Percentiles rank a stretch among this genome's conserved stretches.
phyloP scores from a whole-genome alignment of 163 green algal genomes.

The Coccomyxa subellipsoidea region DNA sequence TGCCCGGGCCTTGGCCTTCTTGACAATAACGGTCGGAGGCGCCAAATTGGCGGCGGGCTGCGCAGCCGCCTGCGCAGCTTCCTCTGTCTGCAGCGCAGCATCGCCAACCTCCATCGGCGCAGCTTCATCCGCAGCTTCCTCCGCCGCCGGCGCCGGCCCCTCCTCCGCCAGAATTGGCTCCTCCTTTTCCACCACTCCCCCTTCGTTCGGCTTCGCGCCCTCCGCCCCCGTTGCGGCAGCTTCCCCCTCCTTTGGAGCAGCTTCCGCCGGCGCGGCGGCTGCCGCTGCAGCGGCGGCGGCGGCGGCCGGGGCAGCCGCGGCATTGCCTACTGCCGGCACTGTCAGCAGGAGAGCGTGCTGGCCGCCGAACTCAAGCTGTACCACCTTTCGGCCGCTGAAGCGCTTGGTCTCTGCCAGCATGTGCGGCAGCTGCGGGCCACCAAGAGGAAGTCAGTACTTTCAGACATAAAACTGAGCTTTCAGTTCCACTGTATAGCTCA shows the following conservation, averaged over 20 bases:
- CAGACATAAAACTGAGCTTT: neutral
- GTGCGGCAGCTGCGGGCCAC: conserved; percentile 39
- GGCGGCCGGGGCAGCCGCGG: neutral
- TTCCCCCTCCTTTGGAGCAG: neutral
- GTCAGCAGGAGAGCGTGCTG: conserved; percentile 63
- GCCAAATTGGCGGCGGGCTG: neutral
- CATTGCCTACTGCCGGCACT: neutral
- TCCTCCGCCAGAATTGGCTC: neutral
- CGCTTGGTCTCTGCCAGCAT: conserved; percentile 49
- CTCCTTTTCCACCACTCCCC: neutral
- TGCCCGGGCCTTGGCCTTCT: neutral
- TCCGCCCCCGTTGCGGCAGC: too few relatives aligned
- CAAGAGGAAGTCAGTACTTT: neutral
- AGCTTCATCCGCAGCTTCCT: neutral
- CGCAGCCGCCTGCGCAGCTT: too few relatives aligned
- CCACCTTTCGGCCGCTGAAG: conserved; percentile 48
- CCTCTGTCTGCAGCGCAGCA: neutral
- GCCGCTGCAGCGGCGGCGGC: neutral
- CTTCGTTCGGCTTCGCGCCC: neutral
- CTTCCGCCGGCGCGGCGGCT: neutral
- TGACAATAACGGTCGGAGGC: neutral
- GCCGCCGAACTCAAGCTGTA: conserved; percentile 66
- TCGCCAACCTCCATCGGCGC: neutral
- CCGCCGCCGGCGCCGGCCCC: too few relatives aligned
- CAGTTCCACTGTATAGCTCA: too few relatives aligned